Conservation (phyloP, 2,329 filamentous ascomycete genomes). For the Stachybotrys elegans region DNA sequence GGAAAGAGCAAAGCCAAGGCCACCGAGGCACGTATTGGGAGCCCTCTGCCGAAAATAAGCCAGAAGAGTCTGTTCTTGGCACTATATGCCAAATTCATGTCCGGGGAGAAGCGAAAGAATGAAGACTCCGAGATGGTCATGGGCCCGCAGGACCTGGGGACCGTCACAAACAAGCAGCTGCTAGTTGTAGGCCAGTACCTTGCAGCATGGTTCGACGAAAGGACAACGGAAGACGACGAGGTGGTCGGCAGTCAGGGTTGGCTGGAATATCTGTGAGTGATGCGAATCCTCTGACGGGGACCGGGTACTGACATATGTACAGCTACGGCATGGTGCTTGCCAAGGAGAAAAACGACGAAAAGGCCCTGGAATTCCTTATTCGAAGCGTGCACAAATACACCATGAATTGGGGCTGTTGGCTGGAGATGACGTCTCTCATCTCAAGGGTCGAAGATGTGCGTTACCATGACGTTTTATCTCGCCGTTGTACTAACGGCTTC, state of each 20-base stretch:
- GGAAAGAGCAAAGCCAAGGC: constrained; percentile 55
- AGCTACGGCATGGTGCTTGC: constrained; percentile 84
- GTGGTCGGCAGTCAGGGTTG: constrained; percentile 74
- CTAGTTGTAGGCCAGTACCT: constrained; percentile 69
- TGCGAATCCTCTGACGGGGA: no score
- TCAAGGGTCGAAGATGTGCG: constrained; percentile 75
- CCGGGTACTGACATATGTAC: no score
- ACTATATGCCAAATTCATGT: constrained; percentile 86
- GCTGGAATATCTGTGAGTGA: constrained; percentile 70
- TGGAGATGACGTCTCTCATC: constrained; percentile 80
- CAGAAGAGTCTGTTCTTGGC: constrained; percentile 91
- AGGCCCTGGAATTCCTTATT: constrained; percentile 82
- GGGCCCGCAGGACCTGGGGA: constrained; percentile 83
- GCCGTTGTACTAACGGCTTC: no score
- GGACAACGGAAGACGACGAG: constrained; percentile 53
- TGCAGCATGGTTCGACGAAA: constrained; percentile 73
- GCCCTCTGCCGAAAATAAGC: constrained; percentile 57
- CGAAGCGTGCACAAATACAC: constrained; percentile 83
- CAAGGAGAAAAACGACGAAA: constrained; percentile 83
- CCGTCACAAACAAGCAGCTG: constrained; percentile 80
- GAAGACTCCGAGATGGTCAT: constrained; percentile 97
- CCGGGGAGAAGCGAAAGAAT: constrained; percentile 92
- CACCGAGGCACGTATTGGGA: constrained; percentile 14
- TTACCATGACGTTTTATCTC: no score
- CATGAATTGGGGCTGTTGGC: constrained; percentile 97